phyloP scores from a whole-genome alignment of 116 monocot species.

The Papilionanthe hybrid region DNA sequence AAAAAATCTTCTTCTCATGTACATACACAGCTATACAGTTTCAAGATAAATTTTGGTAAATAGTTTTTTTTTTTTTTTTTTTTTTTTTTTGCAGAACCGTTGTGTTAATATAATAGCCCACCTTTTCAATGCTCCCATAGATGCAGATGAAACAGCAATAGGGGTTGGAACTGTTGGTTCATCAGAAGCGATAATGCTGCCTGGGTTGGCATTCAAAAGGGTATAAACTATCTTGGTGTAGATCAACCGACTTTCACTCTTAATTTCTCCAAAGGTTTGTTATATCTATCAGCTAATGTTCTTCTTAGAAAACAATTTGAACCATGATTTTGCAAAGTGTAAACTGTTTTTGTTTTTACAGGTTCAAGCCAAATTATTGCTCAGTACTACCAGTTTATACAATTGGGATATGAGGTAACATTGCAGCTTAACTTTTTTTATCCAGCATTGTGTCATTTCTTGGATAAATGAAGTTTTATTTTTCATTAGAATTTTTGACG shows the following conservation, averaged over 20 bases:
- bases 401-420: slow-evolving; percentile 40
- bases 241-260: slow-evolving; percentile 82
- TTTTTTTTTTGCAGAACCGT: slow-evolving; percentile 33
- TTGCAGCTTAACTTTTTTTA: not conserved
- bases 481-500: too few relatives aligned
- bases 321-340: not conserved
- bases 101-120: slow-evolving; percentile 69
- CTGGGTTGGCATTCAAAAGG: slow-evolving; percentile 64
- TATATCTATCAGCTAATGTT: not conserved
- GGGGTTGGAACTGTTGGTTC: slow-evolving; percentile 63
- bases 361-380: slow-evolving; percentile 67
- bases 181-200: slow-evolving; percentile 66
- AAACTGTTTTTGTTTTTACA: slow-evolving; percentile 11
- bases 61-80: too few relatives aligned
- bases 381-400: slow-evolving; percentile 49
- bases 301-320: not conserved
- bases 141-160: slow-evolving; percentile 39
- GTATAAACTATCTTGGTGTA: slow-evolving; percentile 68
- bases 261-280: slow-evolving; percentile 44
- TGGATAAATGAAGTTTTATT: too few relatives aligned
- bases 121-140: slow-evolving; percentile 52
- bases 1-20: not conserved
- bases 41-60: not conserved
- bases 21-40: too few relatives aligned
- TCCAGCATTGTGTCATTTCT: not conserved